phyloP scores from a whole-genome alignment of 2,329 filamentous ascomycete genomes.

The Fusarium dimerum region DNA sequence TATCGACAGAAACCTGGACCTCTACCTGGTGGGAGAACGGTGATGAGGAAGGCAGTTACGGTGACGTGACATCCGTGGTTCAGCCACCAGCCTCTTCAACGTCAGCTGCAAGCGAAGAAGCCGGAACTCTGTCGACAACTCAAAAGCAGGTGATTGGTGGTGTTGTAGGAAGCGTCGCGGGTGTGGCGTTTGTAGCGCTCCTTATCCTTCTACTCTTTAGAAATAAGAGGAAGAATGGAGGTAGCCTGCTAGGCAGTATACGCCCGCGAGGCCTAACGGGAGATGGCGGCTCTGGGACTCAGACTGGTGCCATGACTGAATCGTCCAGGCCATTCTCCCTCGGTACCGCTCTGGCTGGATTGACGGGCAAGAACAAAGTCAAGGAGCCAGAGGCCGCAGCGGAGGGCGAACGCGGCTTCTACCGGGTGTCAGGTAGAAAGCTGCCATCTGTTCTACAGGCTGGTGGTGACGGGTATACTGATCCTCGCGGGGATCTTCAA shows the following conservation, averaged over 20 bases:
- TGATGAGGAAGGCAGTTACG: conserved; percentile 15
- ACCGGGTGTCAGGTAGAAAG: conserved; percentile 66
- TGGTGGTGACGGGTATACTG: conserved; percentile 65
- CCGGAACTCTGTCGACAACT: conserved; percentile 31
- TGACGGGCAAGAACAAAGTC: conserved; percentile 43
- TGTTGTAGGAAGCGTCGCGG: conserved; percentile 59
- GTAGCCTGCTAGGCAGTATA: conserved; percentile 45
- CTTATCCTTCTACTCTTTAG: conserved; percentile 54
- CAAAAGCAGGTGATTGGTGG: conserved; percentile 53
- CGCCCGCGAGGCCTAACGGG: conserved; percentile 30
- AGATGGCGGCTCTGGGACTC: conserved; percentile 22
- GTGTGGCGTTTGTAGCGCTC: conserved; percentile 56
- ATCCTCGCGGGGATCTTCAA: conserved; percentile 35
- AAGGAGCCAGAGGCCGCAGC: conserved; percentile 32
- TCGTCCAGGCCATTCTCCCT: conserved; percentile 43
- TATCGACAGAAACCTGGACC: conserved; percentile 28
- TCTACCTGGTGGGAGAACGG: conserved; percentile 22
- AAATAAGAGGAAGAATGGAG: conserved; percentile 51
- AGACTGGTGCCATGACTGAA: conserved; percentile 45
- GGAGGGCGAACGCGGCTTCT: conserved; percentile 59
- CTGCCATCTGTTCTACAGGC: conserved; percentile 62
- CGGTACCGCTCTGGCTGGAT: conserved; percentile 48
- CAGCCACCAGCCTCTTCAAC: conserved; percentile 25
- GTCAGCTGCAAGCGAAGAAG: conserved; percentile 20
- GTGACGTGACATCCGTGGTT: conserved; percentile 14